Conservation (phyloP, 257 asterid genomes). For the Paraleonurus japonicus region DNA sequence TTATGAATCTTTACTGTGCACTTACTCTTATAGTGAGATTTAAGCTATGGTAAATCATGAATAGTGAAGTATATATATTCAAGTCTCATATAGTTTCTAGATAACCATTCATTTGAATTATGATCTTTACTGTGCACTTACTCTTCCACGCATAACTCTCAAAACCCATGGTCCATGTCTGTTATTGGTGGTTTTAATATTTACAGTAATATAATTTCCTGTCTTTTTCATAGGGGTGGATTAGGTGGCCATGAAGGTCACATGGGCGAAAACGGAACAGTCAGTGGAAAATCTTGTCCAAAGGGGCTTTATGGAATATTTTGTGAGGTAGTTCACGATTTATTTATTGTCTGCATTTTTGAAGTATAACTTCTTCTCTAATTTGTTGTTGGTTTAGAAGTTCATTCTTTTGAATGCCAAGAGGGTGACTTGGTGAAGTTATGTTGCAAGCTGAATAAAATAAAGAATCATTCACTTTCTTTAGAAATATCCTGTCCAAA, state of each 20-base stretch:
- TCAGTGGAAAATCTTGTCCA: constrained; percentile 96
- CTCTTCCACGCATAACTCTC: neutral
- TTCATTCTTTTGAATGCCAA: neutral
- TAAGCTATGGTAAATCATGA: neutral
- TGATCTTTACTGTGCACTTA: neutral
- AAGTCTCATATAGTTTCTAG: neutral
- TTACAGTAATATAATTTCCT: constrained; percentile 22
- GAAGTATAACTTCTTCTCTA: neutral
- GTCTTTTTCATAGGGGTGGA: constrained; percentile 72
- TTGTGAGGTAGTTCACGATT: constrained; percentile 59
- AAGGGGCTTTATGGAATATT: constrained; percentile 90
- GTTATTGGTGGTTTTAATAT: neutral
- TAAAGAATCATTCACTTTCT: neutral
- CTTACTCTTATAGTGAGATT: neutral
- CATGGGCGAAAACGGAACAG: constrained; percentile 79
- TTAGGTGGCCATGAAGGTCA: constrained; percentile 62
- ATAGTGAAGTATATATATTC: neutral
- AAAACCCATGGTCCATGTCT: neutral
- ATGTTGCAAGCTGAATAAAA: neutral
- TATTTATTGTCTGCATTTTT: constrained; percentile 1
- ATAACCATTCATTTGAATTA: neutral
- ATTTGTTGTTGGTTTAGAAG: neutral
- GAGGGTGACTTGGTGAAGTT: neutral
- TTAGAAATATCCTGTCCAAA: neutral
- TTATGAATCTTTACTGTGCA: neutral